Conservation (phyloP, 352 stramenopile species). For the Phytophthora macrochlamydospora region DNA sequence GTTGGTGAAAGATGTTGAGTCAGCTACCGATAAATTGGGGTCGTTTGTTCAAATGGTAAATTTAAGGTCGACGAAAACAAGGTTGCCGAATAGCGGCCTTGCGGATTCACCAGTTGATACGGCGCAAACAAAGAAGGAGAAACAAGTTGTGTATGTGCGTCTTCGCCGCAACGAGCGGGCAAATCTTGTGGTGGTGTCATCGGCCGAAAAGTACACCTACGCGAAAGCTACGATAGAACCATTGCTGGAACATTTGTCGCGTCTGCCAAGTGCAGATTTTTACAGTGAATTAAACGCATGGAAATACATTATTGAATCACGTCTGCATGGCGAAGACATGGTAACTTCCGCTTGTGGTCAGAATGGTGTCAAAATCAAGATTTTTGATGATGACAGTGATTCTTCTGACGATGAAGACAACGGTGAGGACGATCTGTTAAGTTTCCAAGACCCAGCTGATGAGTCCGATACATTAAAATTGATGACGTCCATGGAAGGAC, state of each 20-base stretch:
- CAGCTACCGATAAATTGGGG: background rate
- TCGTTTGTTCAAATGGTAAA: background rate
- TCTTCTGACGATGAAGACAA: too few relatives aligned
- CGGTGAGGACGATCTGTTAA: background rate
- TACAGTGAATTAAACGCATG: slow-evolving; percentile 13
- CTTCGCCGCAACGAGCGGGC: slow-evolving; percentile 10
- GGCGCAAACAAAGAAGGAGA: background rate
- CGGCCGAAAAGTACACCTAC: slow-evolving; percentile 8
- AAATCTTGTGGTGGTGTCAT: slow-evolving; percentile 13
- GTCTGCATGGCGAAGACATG: background rate
- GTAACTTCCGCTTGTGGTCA: background rate
- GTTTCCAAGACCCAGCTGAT: background rate
- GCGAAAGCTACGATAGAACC: slow-evolving; percentile 14
- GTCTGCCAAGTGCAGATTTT: slow-evolving; percentile 10
- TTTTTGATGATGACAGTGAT: background rate
- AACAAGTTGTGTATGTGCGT: slow-evolving; percentile 12
- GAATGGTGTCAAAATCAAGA: background rate
- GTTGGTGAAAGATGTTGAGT: background rate
- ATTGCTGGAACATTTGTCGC: slow-evolving; percentile 14
- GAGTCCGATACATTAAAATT: background rate
- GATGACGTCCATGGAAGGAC: background rate
- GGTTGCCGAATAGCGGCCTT: background rate
- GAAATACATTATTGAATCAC: slow-evolving; percentile 9
- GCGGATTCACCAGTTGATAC: background rate
- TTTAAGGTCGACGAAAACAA: background rate